Percentiles rank a stretch among this genome's conserved stretches.
Conservation (phyloP, 768 basidiomycete genomes). For the Pleurotus djamor region DNA sequence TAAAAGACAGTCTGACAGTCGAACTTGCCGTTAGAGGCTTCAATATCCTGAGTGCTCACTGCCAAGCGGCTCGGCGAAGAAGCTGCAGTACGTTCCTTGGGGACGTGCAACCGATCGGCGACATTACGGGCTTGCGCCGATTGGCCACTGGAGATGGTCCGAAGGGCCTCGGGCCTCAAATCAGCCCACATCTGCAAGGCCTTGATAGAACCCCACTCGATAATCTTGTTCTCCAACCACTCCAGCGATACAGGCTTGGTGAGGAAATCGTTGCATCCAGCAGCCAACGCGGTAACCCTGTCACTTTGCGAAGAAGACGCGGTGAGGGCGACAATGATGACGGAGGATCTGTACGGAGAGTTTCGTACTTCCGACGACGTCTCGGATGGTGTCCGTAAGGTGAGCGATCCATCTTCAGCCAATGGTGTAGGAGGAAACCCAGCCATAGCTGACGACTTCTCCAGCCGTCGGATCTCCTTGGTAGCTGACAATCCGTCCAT, state of each 20-base stretch:
- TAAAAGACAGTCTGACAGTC: no score
- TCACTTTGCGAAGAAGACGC: slow-evolving; percentile 95
- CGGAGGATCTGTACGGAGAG: slow-evolving; percentile 84
- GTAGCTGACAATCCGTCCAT: slow-evolving; percentile 99
- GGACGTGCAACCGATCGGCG: slow-evolving; percentile 46
- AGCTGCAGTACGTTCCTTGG: slow-evolving; percentile 26
- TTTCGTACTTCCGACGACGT: slow-evolving; percentile 45
- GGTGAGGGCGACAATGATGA: slow-evolving; percentile 99
- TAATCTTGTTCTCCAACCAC: slow-evolving; percentile 98
- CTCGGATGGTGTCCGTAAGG: slow-evolving; percentile 51
- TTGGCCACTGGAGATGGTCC: slow-evolving; percentile 34
- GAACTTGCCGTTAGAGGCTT: neutral
- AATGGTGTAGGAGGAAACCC: slow-evolving; percentile 69
- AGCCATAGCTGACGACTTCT: slow-evolving; percentile 62
- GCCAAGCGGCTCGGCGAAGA: slow-evolving; percentile 22
- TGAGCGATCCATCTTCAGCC: slow-evolving; percentile 36
- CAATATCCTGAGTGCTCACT: neutral
- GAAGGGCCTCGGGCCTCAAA: slow-evolving; percentile 55
- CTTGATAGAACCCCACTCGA: slow-evolving; percentile 99
- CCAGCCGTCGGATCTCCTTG: slow-evolving; percentile 88
- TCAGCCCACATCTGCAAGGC: slow-evolving; percentile 93
- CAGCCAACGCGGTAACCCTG: slow-evolving; percentile 94
- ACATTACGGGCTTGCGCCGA: slow-evolving; percentile 38
- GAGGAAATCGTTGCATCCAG: slow-evolving; percentile 98
- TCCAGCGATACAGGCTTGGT: slow-evolving; percentile 95